A percentile compares a stretch with the other conserved stretches of the same genome.
Evolutionary conservation across 179 eudicot genomes (phyloP).

Genomic region (Camellia oleifera): DNA sequence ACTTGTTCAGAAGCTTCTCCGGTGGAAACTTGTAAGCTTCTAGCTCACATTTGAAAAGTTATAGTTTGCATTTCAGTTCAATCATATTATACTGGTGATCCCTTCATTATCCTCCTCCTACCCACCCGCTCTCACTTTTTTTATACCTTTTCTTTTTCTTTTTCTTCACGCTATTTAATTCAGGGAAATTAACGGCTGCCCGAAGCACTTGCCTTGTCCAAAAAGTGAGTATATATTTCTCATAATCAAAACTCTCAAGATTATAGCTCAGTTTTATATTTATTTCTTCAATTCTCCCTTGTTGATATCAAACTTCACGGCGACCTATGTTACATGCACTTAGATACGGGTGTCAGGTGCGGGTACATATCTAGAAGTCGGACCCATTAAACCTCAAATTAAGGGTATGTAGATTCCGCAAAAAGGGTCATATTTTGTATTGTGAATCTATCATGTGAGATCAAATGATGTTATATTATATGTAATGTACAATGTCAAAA

Average conservation of each 20-base stretch:
- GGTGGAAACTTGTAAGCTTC: constrained; percentile 3
- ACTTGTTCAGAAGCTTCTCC: constrained; percentile 8
- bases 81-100: background rate
- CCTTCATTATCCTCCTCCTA: background rate
- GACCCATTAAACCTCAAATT: too few species aligned
- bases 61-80: background rate
- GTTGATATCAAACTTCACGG: background rate
- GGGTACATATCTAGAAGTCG: too few species aligned
- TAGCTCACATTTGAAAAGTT: background rate
- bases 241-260: background rate
- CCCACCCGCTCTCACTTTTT: background rate
- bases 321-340: too few species aligned
- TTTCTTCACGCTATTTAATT: background rate
- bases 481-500: too few species aligned
- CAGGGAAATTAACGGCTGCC: background rate
- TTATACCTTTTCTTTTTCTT: background rate
- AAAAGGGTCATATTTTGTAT: too few species aligned
- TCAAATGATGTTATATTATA: too few species aligned
- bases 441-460: too few species aligned
- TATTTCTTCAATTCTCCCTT: too few species aligned
- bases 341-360: too few species aligned
- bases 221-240: constrained; percentile 24
- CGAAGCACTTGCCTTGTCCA: constrained; percentile 2
- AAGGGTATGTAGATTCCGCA: too few species aligned
- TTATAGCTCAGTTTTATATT: too few species aligned